Base-by-base conservation (phyloP, 164 flowering plant genomes). In the Stephania japonica region DNA sequence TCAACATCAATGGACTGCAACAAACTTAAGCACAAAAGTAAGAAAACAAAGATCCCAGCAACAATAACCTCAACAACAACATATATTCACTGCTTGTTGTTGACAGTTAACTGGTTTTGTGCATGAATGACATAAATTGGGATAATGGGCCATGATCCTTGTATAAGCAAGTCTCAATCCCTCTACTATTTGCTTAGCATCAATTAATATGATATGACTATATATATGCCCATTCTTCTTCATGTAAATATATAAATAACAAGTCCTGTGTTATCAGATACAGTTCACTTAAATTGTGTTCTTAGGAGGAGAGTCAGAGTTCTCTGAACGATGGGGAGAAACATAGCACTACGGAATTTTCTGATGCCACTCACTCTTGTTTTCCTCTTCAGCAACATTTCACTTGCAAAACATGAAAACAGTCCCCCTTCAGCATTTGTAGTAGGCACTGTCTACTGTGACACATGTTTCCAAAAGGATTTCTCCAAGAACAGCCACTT, bases 381-480 rank as follows among this genome's bases (percentile, higher is more conserved):
- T 73, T 75, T 81, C 72, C 65, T 82, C 75, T 73, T 78, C 68
- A 72, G 49, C 67, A 67, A 42, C 24, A 72, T 42, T 44, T 73
- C 87, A 67, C 86, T 84, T 44, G 89, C 85, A 44, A 75, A 61
- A 19, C 82, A 80, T 75, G 79, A 74, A 47, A 56, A 16, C 63
- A 56, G 4, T 18, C 84, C 66, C 76, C 81, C 85, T 70, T 79
- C 92, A 80, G 97, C 88, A 16, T 83, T 86, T 70, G 85, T 90
- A 26, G 87, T 87, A 44, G 97, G 98, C 23, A 86, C 91, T 24
- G 96, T 92, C 50, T 88, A 77, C 77, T 91, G 98, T 75, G 94
- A 91, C 76, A 87, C 96, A 42, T 93, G 98, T 71, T 90, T 82
- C 79, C 85, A 82, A 23, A 74, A 79, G 23, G 80, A 74, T 68